Evolutionary conservation across 495 filamentous ascomycete species (phyloP).

Genomic region (Lasiosphaeris hirsuta): DNA sequence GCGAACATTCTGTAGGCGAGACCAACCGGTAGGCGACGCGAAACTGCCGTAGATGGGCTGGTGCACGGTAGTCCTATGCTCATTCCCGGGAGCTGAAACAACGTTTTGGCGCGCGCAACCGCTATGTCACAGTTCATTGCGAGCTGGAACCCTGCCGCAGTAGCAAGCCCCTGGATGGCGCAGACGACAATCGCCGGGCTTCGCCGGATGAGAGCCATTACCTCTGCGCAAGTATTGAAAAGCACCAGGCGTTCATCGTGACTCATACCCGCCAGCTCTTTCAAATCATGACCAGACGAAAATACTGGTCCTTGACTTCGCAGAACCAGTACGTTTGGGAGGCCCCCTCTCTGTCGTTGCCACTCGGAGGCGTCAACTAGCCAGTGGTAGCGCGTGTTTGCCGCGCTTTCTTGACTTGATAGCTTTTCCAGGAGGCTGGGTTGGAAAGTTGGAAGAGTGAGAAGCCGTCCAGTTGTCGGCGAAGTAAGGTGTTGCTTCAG

Average conservation of each 20-base stretch:
- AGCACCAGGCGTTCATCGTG: constrained; percentile 13
- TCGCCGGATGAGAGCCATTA: constrained; percentile 27
- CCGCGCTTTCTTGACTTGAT: no score
- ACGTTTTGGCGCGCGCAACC: constrained; percentile 12
- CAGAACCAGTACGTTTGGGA: constrained; percentile 24
- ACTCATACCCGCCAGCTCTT: constrained; percentile 12
- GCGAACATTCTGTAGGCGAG: constrained; percentile 22
- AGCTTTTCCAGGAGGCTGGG: constrained; percentile 12
- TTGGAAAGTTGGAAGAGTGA: constrained; percentile 26
- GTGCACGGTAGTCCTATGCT: constrained; percentile 28
- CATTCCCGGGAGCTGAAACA: constrained; percentile 22
- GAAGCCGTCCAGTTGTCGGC: constrained; percentile 6
- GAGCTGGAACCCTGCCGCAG: constrained; percentile 28
- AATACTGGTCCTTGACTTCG: constrained; percentile 24
- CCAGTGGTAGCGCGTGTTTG: constrained; percentile 12
- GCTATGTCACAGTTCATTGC: constrained; percentile 26
- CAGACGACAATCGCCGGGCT: constrained; percentile 23
- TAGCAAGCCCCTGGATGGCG: constrained; percentile 21
- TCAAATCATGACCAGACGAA: constrained; percentile 27
- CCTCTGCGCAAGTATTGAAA: constrained; percentile 23
- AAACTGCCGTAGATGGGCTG: constrained; percentile 20
- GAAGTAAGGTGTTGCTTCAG: constrained; percentile 23
- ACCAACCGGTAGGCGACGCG: constrained; percentile 12
- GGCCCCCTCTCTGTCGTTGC: constrained; percentile 1
- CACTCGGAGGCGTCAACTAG: constrained; percentile 21